Conservation (phyloP, 1,284 basidiomycete genomes). For the Naganishia sp. region DNA sequence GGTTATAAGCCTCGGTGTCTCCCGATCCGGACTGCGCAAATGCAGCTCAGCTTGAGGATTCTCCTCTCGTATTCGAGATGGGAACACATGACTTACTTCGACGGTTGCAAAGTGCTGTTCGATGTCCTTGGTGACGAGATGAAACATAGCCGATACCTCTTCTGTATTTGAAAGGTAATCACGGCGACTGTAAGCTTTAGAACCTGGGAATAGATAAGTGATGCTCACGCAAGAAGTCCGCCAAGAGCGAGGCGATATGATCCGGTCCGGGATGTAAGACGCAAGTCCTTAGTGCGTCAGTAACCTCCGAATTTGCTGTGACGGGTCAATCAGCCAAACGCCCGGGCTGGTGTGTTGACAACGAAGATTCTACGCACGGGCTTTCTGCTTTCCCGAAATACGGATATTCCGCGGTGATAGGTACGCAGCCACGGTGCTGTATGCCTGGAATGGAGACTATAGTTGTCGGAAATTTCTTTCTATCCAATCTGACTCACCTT, state of each 20-base stretch:
- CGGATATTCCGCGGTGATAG: slow-evolving; percentile 29
- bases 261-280: slow-evolving; percentile 6
- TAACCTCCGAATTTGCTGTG: slow-evolving; percentile 9
- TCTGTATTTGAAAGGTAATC: slow-evolving; percentile 30
- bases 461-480: background rate
- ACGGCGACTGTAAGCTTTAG: background rate
- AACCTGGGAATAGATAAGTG: background rate
- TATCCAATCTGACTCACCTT: background rate
- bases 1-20: background rate
- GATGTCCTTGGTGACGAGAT: slow-evolving; percentile 44
- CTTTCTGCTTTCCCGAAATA: slow-evolving; percentile 23
- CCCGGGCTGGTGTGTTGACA: no score
- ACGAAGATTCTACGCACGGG: background rate
- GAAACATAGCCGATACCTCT: slow-evolving; percentile 42
- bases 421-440: slow-evolving; percentile 21
- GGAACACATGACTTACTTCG: slow-evolving; percentile 35
- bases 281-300: slow-evolving; percentile 7
- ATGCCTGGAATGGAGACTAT: background rate
- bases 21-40: no score
- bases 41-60: background rate
- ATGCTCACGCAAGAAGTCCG: slow-evolving; percentile 25
- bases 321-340: background rate
- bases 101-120: slow-evolving; percentile 38
- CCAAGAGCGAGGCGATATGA: slow-evolving; percentile 11
- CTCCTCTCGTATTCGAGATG: background rate